These are phyloP conservation scores for Aspergillus nanangensis DNA, from an alignment of 495 filamentous ascomycete species.

Conservation along the genomic window DNA sequence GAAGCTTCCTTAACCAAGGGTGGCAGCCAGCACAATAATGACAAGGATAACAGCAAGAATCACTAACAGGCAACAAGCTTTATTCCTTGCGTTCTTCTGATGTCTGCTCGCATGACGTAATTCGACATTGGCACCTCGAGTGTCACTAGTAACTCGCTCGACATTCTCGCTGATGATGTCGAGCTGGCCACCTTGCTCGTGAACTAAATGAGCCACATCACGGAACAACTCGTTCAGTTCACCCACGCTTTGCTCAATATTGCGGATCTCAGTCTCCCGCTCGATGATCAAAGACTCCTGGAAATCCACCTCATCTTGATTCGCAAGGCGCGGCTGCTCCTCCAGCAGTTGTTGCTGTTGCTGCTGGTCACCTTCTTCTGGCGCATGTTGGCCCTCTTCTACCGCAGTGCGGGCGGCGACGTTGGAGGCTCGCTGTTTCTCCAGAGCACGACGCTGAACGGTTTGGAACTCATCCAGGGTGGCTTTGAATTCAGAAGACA, in stretches of 20 bases:
- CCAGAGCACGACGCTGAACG: conserved; percentile 80
- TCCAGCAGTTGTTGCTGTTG: conserved; percentile 68
- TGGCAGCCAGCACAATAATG: conserved; percentile 82
- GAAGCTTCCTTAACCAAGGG: conserved; percentile 47
- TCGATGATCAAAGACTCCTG: conserved; percentile 93
- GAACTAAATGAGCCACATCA: conserved; percentile 94
- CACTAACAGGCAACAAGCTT: conserved; percentile 88
- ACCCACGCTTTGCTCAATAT: conserved; percentile 92
- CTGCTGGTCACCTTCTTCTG: conserved; percentile 34
- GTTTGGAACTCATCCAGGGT: conserved; percentile 85
- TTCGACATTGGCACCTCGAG: conserved; percentile 79
- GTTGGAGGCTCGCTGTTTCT: conserved; percentile 86
- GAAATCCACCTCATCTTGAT: conserved; percentile 96
- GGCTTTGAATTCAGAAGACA: conserved; percentile 85
- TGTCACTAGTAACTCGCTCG: conserved; percentile 71
- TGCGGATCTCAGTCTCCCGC: conserved; percentile 91
- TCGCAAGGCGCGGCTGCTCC: conserved; percentile 73
- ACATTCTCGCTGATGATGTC: conserved; percentile 89
- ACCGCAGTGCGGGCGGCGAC: conserved; percentile 71
- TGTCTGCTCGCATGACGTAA: conserved; percentile 77
- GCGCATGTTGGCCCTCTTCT: conserved; percentile 45
- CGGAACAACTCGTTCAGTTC: conserved; percentile 96
- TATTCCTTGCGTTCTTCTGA: conserved; percentile 89
- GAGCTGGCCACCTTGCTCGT: conserved; percentile 84
- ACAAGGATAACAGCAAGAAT: conserved; percentile 84